Base-by-base conservation (phyloP, 352 stramenopile genomes). In the Phytopythium montanum region DNA sequence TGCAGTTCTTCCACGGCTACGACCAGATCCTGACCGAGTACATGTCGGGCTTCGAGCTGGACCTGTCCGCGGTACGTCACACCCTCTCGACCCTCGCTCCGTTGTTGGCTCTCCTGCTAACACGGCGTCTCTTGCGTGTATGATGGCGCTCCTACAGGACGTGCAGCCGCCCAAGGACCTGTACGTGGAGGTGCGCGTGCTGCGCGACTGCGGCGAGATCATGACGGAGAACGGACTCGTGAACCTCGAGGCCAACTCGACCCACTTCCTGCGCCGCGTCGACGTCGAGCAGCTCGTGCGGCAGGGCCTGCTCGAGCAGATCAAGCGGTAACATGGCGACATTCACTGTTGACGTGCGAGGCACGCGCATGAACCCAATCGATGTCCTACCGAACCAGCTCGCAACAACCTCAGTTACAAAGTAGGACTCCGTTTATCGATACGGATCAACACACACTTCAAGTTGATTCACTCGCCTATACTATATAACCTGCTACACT, bases 1-100 rank as follows among this genome's bases (percentile, higher is more conserved):
- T 92, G 54, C 85, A 97, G 61, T 95, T 97, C 63, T 96, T 97
- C 68, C 87, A 96, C 66, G 71, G 75, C 46, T 97, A 97, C 71
- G 90, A 97, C 70, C 81, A 95, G 68, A 68, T 96, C 26, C 76
- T 97, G 21, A 96, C 85, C 34, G 76, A 94, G 49, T 97, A 96
- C 73, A 96, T 96, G 87, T 62, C 83, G 34, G 75, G 87, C 52
- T 92, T 96, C 60, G 84, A 94, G 51, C 79, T 96, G 50, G 88
- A 96, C 41, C 70, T 96, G 28, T 86, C 85, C 8, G 79, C 88
- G 56, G 88, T 95, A 65, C 29, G 66, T 48, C 19, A 10, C 14
- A 44, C 4, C 41, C 7, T 18, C 26, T 36, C 7, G 3, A 31
- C n/a, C n/a, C n/a, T 19, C 21, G 8, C 1, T 4, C 5, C 29